Base-by-base conservation (phyloP, 495 filamentous ascomycete genomes). In the Neurospora sp. region DNA sequence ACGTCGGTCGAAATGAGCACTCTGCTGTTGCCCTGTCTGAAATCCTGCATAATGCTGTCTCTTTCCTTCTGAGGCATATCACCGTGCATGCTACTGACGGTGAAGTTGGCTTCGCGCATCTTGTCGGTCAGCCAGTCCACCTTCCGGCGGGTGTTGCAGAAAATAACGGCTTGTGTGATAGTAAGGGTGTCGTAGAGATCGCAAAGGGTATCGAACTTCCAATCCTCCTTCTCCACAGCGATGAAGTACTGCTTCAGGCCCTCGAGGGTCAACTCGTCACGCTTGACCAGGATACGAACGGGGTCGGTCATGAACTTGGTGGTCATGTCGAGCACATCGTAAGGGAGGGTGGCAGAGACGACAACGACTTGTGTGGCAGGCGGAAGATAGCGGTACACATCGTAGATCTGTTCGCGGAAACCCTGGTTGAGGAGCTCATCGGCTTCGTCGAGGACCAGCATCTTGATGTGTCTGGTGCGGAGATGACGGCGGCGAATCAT, bases 251-350 rank as follows among this genome's bases (percentile, higher is more conserved):
- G 96, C 89, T 99, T 99, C 81, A 99, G 91, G 89, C 96, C 96
- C 85, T 99, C 96, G 71, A 99, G 92, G 77, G 96, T 99, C 83
- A 99, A 89, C 83, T 99, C 96, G 81, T 94, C 96, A 88, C 96
- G 95, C 92, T 99, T 99, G 85, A 99, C 96, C 79, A 99, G 90
- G 81, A 99, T 98, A 80, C 96, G 94, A 82, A 99, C 92, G 71
- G 96, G 96, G 85, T 99, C 96, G 79, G 93, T 94, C 96, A 99
- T 99, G 89, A 99, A 99, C 88, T 99, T 99, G 83, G 96, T 98
- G 78, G 96, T 98, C 80, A 99, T 94, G 86, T 98, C 96, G 72
- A 99, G 93, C 71, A 99, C 96, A 79, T 99, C 96, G 86, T 98
- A 93, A 77, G 96, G 96, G 86, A 99, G 94, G 78, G 96, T 99